phyloP scores from a whole-genome alignment of 768 basidiomycete species.

The Tephrocybe sp. region DNA sequence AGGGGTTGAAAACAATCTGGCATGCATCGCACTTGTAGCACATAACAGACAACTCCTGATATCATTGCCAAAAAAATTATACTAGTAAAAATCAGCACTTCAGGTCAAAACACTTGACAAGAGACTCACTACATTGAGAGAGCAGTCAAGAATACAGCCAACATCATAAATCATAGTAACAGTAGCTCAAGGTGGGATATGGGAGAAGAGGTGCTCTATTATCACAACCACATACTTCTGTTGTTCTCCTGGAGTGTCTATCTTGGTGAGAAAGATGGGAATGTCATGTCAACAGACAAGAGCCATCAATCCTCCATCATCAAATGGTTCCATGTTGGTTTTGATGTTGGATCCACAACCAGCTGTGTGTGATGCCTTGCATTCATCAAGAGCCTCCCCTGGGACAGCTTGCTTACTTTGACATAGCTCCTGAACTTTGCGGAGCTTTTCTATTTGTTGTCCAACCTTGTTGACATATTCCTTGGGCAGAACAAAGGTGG shows the following conservation, averaged over 20 bases:
- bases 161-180: slow-evolving; percentile 31
- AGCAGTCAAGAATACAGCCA: slow-evolving; percentile 31
- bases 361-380: slow-evolving; percentile 31
- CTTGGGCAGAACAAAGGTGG: slow-evolving; percentile 32
- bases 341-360: slow-evolving; percentile 23
- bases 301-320: slow-evolving; percentile 36
- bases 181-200: slow-evolving; percentile 27
- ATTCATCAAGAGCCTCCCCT: slow-evolving; percentile 32
- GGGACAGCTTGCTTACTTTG: slow-evolving; percentile 11
- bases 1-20: slow-evolving; percentile 32
- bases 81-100: too few relatives aligned
- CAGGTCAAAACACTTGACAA: too few relatives aligned
- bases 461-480: slow-evolving; percentile 33
- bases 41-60: slow-evolving; percentile 24
- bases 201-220: slow-evolving; percentile 25
- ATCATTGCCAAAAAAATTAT: too few relatives aligned
- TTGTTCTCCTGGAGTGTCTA: slow-evolving; percentile 37
- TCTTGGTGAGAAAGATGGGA: slow-evolving; percentile 36
- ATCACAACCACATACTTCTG: slow-evolving; percentile 37
- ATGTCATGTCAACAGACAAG: slow-evolving; percentile 39
- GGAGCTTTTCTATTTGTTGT: slow-evolving; percentile 17
- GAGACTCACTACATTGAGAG: too few relatives aligned
- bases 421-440: slow-evolving; percentile 16
- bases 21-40: slow-evolving; percentile 34
- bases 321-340: slow-evolving; percentile 21